Base-by-base conservation (phyloP, 2,329 filamentous ascomycete genomes). In the Claviceps africana region DNA sequence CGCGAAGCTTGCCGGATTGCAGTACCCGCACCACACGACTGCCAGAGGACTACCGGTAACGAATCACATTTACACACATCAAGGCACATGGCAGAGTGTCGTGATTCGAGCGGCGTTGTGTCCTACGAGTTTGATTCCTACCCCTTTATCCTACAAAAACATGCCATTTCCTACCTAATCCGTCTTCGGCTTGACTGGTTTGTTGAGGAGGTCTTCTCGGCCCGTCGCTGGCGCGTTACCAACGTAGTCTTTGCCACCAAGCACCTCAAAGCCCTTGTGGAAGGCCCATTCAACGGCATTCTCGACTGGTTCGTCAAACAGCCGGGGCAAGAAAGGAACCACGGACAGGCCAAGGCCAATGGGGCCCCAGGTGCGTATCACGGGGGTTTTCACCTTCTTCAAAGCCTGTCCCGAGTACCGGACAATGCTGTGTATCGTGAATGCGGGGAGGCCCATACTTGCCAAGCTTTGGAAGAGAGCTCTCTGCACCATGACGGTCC, bases 291-390 rank as follows among this genome's bases (percentile, higher is more conserved):
- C 90, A 0, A 95, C 88, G 0, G 86, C 88, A 56, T 88, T 78
- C 70, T 97, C 93, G 7, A 98, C 88, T 0, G 93, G 91, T 66
- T 95, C 78, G 62, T 98, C 90, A 60, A 96, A 96, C 52, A 95
- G 70, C 54, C 77, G 82, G 0, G 90, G 91, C 53, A 96, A 67
- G 66, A 90, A 86, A 0, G 90, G 91, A 9, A 96, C 89, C 9
- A 88, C 75, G 0, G 82, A 71, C 35, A 89, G 65, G 2, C 89
- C 81, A 60, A 95, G 78, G 2, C 93, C 93, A 54, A 98, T 95
- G 0, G 93, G 93, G 0, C 79, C 86, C 85, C 86, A 98, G 0
- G 88, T 93, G 59, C 91, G 75, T 25, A 97, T 54, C 4, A 72
- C 79, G 54, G 76, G 73, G 63, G 86, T 95, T 74, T 93, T 91